Base-by-base conservation (phyloP, 2,329 filamentous ascomycete species). In the Podosphaera xanthii region DNA sequence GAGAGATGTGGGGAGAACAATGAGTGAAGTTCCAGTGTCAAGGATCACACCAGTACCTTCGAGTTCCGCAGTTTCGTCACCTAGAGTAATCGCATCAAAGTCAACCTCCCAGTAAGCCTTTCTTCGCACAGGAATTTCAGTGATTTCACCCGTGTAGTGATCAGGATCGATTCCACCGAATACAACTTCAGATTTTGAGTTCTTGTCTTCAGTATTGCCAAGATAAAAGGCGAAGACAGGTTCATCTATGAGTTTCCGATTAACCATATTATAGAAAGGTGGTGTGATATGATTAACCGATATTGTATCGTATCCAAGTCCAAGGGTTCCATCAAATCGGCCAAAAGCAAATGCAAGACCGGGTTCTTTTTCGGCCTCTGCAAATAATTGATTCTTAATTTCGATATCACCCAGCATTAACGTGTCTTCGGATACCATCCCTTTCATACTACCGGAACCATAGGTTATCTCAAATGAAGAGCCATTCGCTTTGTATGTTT, bases 41-140 rank as follows among this genome's bases (percentile, higher is more conserved):
- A 98, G 86, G 65, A 98, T 96, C 67, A 89, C 87, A 75, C 92
- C 94, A 61, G 89, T 96, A 77, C 87, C 82, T 64, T 97, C 91
- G 64, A 97, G 83, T 72, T 95, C 86, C 62, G 90, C 90, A 65
- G 81, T 83, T 69, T 86, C 81, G 58, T 90, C 79, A 67, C 92
- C 94, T 64, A 96, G 88, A 59, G 85, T 82, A 74, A 98, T 92
- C 64, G 88, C 79, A 69, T 97, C 84, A 62, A 98, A 83, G 69
- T 97, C 90, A 59, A 98, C 91, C 79, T 98, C 92, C 92, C 92
- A 98, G 81, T 98, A 98, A 57, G 92, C 92, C 84, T 97, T 97
- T 71, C 92, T 87, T 72, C 92, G 87, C 66, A 98, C 81, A 59
- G 92, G 92, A 66, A 98, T 88, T 72, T 89, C 94, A 71, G 83